Conservation (phyloP, 2,329 filamentous ascomycete genomes). For the Trichophyton mentagrophytes region DNA sequence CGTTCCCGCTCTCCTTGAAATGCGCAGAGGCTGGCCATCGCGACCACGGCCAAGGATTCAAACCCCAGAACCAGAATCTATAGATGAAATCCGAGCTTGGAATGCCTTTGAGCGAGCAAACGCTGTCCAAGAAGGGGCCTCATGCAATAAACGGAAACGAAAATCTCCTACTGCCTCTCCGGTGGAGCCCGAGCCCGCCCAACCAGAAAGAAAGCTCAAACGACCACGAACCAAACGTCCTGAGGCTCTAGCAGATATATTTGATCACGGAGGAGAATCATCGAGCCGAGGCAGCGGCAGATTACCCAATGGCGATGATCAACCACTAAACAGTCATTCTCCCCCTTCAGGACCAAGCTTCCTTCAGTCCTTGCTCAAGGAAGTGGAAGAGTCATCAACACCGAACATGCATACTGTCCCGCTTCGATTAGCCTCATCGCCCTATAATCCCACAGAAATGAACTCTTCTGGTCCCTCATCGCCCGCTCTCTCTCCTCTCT, state of each 20-base stretch:
- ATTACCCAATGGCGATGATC: slow-evolving; percentile 19
- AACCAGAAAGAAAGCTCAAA: slow-evolving; percentile 74
- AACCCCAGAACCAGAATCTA: slow-evolving; percentile 52
- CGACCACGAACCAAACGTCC: slow-evolving; percentile 67
- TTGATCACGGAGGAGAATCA: slow-evolving; percentile 23
- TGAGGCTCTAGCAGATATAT: slow-evolving; percentile 36
- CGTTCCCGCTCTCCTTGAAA: slow-evolving; percentile 48
- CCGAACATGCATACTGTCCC: slow-evolving; percentile 20
- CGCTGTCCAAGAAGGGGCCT: slow-evolving; percentile 45
- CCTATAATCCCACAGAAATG: slow-evolving; percentile 25
- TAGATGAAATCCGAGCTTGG: slow-evolving; percentile 77
- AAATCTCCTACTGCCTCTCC: slow-evolving; percentile 66
- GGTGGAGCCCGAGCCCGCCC: slow-evolving; percentile 48
- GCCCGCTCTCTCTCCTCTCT: slow-evolving; percentile 34
- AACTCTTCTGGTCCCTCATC: slow-evolving; percentile 19
- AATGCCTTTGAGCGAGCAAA: slow-evolving; percentile 77
- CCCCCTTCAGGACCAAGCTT: slow-evolving; percentile 51
- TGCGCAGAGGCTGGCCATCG: slow-evolving; percentile 31
- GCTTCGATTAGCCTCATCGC: slow-evolving; percentile 21
- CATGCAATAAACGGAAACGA: slow-evolving; percentile 48
- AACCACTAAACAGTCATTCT: slow-evolving; percentile 18
- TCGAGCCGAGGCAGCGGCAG: slow-evolving; percentile 25
- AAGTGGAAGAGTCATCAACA: slow-evolving; percentile 54
- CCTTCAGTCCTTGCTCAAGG: slow-evolving; percentile 71
- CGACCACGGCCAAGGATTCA: slow-evolving; percentile 29